Base-by-base conservation (phyloP, 768 basidiomycete genomes). In the Russula virescens region DNA sequence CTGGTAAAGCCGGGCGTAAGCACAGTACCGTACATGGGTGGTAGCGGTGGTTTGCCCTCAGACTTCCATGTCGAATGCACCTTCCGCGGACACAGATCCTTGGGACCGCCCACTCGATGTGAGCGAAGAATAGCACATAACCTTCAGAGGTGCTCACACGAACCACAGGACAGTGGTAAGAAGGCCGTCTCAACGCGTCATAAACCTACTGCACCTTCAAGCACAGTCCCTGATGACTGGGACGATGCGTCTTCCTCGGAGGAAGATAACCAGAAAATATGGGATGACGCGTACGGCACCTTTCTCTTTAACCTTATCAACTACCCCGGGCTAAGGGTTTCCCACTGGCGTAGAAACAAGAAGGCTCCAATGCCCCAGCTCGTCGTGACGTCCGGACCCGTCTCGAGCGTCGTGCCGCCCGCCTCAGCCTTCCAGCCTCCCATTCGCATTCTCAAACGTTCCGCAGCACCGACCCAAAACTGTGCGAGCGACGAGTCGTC, bases 381-480 rank as follows among this genome's bases (percentile, higher is more conserved):
- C 19, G 72, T 89, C 51, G 74, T 85, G 2, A 68, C 78, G 0
- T 68, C 71, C 3, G 67, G 75, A 11, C 70, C 74, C 16, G 46
- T 61, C 18, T 31, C 66, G 4, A 72, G 74, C 0, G 69, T 77
- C 4, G 69, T 81, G 1, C 80, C 86, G 1, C 84, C 83, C 2
- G 73, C 79, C 5, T 78, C 80, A 2, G 84, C 82, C 0, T 77
- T 90, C 64, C 84, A 86, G 55, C 81, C 85, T 10, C 72, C 81
- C 10, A 77, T 90, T 68, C 83, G 84, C 43, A 90, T 91, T 60
- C 79, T 91, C 16, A 91, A 89, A 71, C 85, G 89, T 1, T 75
- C 82, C 63, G 65, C 71, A 0, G 50, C 66, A 9, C 47, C 73
- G 40, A 49, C 69, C 7, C 47, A 74, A 16, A 46, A 68, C 8